Base-by-base conservation (phyloP, 1,284 basidiomycete genomes). In the Naganishia liquefaciens region DNA sequence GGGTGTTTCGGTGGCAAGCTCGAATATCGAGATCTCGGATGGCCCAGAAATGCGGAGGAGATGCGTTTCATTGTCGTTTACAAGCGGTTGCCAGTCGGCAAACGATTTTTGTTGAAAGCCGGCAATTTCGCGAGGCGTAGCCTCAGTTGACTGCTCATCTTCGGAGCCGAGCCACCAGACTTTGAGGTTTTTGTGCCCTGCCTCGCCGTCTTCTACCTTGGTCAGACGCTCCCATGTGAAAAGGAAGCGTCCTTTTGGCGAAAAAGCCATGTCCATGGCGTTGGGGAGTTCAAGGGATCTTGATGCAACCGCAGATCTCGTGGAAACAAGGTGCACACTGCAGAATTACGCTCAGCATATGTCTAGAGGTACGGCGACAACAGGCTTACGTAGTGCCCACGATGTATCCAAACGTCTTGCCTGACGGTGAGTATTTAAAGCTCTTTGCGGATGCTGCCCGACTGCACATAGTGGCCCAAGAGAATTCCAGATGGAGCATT, bases 241-340 rank as follows among this genome's bases (percentile, higher is more conserved):
- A 54, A 99, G 77, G 78, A 91, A 96, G 1, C 89, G 92, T 51
- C 92, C 93, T 68, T 89, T 86, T 6, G 95, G 94, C 7, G 94
- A 98, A 79, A 98, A 96, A 69, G 84, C 84, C 71, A 98, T 80
- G 73, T 95, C 93, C 65, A 93, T 77, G 71, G 90, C 84, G 74
- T 88, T 89, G 66, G 87, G 82, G 54, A 91, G 75, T 15, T 70
- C 63, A 42, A 80, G 10, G 4, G 70, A 25, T 53, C 64, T 72
- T 54, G 62, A 55, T 52, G 74, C 68, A 68, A 74, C 65, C 2
- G 72, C 70, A 2, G 72, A 70, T 0, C 72, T 58, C 2, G 68
- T 47, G 5, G 74, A 64, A 23, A 75, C 42, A 23, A 78, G 65
- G 30, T 77, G 68, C 1, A 75, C 74, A 33, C 77, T 80, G 39